Conservation (phyloP, 2,329 filamentous ascomycete genomes). For the Hypoxylon sp. region DNA sequence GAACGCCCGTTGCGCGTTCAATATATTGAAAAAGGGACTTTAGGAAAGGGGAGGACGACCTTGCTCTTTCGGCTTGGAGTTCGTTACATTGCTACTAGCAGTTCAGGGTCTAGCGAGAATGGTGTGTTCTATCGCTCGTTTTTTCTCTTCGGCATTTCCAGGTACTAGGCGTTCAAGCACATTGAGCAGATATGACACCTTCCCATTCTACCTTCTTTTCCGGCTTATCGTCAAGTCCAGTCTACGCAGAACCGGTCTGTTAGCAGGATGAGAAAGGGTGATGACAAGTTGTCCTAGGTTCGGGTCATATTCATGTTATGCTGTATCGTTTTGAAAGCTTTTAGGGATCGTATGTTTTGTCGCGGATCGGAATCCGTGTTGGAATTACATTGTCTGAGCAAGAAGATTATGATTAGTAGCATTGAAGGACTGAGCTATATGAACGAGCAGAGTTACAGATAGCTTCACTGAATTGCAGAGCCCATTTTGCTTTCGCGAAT, state of each 20-base stretch:
- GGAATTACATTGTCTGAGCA: slow-evolving; percentile 20
- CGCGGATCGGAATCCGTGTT: slow-evolving; percentile 6
- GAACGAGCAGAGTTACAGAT: slow-evolving; percentile 20
- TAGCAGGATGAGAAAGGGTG: slow-evolving; percentile 1
- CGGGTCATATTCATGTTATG: slow-evolving; percentile 15
- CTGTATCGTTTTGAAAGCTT: slow-evolving; percentile 10
- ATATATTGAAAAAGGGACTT: slow-evolving; percentile 5
- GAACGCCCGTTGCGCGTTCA: slow-evolving; percentile 27
- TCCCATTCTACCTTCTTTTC: not conserved
- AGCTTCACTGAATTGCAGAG: slow-evolving; percentile 26
- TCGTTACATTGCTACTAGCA: slow-evolving; percentile 6
- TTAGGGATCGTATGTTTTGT: slow-evolving; percentile 7
- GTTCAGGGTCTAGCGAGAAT: slow-evolving; percentile 18
- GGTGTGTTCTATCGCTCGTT: slow-evolving; percentile 24
- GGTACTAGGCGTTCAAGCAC: slow-evolving; percentile 23
- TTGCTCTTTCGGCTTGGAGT: slow-evolving; percentile 17
- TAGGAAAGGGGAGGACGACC: slow-evolving; percentile 13
- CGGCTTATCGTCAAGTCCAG: not conserved
- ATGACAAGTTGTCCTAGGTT: slow-evolving; percentile 1
- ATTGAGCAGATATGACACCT: slow-evolving; percentile 20
- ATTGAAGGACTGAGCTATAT: slow-evolving; percentile 25
- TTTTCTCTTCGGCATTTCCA: slow-evolving; percentile 25
- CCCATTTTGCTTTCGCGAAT: not conserved
- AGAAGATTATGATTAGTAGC: slow-evolving; percentile 30
- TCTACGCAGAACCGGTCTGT: not conserved